Evolutionary conservation across 2,329 filamentous ascomycete genomes (phyloP), one percentile per base, ranked within the genome.

Genomic region (Tolypocladium ophioglossoides): DNA sequence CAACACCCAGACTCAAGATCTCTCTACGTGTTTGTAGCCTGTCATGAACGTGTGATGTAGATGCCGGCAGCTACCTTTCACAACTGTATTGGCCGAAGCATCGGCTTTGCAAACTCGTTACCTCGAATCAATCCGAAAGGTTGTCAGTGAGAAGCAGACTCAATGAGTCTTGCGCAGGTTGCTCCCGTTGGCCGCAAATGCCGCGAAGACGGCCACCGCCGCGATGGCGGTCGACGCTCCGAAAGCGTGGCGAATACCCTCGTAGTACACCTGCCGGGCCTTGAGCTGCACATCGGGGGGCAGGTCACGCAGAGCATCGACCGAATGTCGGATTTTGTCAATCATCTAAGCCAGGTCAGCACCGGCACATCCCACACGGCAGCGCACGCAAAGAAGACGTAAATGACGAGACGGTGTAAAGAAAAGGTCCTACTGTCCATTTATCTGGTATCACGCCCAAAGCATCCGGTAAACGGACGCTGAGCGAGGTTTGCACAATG

Each of bases 401-500:
- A 14, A 35, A 34, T 16, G 12, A 35, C 34, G 34, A 35, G 34
- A 35, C 14, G 8, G 39, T 18, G 44, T 56, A 67, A 64, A 60
- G 56, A 61, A 56, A 59, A 50, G 61, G 59, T 53, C 73, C 59
- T 78, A 83, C 80, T 72, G 72, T 75, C 68, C 73, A 75, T 74
- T 82, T 83, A 59, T 83, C 72, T 56, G 78, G 72, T 63, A 84
- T 69, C 63, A 74, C 76, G 62, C 69, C 73, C 65, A 85, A 68
- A 59, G 75, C 80, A 56, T 70, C 67, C 6, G 78, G 76, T 30
- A 86, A 71, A 56, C 74, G 72, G 59, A 74, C 68, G 60, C 73
- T 79, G 58, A 86, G 72, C 54, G 78, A 79, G 54, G 80, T 85
- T 66, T 86, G 83, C 37, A 84, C 73, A 47, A 86, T 81, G 8